phyloP scores from a whole-genome alignment of 2,329 filamentous ascomycete species.

The Aspergillus ochraceus region DNA sequence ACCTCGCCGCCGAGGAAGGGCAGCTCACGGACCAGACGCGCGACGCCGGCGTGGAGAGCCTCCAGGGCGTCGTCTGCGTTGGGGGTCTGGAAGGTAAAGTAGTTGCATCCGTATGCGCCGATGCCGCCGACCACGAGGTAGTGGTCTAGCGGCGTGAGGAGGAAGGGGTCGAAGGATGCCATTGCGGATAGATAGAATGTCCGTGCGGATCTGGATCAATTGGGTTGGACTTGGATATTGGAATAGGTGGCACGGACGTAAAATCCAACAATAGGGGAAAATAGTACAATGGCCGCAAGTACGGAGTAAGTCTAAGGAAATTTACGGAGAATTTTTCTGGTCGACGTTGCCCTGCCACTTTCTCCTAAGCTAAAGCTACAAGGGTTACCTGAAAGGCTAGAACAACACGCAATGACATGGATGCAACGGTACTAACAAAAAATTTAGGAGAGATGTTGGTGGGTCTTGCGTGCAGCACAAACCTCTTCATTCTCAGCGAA shows the following conservation, averaged over 20 bases:
- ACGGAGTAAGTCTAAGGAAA: background rate
- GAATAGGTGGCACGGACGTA: background rate
- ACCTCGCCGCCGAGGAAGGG: conserved; percentile 9
- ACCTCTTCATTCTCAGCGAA: background rate
- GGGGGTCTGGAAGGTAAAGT: conserved; percentile 2
- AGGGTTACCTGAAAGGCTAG: background rate
- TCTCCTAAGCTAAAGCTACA: background rate
- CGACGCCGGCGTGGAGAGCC: conserved; percentile 5
- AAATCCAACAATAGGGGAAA: background rate
- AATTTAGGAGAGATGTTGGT: background rate
- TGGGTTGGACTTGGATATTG: background rate
- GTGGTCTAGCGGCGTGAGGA: conserved; percentile 10
- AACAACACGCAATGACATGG: background rate
- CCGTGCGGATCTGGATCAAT: background rate
- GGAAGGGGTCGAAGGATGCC: background rate
- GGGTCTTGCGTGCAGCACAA: background rate
- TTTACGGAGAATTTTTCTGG: background rate
- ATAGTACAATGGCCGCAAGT: background rate
- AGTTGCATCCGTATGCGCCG: background rate
- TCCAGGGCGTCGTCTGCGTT: background rate
- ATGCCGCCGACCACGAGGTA: conserved; percentile 2
- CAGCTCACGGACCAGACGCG: background rate
- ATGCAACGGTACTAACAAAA: background rate
- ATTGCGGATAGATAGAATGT: background rate
- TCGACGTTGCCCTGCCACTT: background rate